phyloP scores from a whole-genome alignment of 1,284 basidiomycete species.

The Boletus albobrunnescens region DNA sequence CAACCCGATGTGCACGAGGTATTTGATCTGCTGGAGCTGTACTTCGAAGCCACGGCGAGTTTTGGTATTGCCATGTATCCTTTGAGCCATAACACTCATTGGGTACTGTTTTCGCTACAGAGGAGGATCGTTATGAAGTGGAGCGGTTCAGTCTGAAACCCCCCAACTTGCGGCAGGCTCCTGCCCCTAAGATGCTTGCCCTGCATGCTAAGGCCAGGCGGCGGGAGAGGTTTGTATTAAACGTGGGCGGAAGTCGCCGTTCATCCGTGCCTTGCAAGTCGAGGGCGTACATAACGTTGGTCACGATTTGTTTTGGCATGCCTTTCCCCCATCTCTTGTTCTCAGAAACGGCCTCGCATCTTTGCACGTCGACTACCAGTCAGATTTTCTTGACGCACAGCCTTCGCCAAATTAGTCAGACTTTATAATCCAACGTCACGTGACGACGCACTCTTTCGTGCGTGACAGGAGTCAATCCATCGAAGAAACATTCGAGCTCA shows the following conservation, averaged over 20 bases:
- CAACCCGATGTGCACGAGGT: neutral
- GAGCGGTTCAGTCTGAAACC: neutral
- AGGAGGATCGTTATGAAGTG: slow-evolving; percentile 1
- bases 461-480: too few species aligned
- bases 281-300: neutral
- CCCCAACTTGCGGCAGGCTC: neutral
- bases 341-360: neutral
- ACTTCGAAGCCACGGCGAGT: slow-evolving; percentile 5
- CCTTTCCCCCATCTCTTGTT: neutral
- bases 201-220: neutral
- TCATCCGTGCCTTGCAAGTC: neutral
- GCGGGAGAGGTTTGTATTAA: neutral
- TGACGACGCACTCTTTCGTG: too few species aligned
- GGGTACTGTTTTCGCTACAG: neutral
- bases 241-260: neutral
- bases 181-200: neutral
- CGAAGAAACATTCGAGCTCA: too few species aligned
- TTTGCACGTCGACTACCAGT: too few species aligned
- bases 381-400: too few species aligned
- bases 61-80: too few species aligned
- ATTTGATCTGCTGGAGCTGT: neutral
- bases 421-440: too few species aligned
- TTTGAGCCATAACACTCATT: neutral
- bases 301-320: neutral
- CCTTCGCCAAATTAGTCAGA: too few species aligned